Conservation (phyloP, 1,284 basidiomycete species). For the Marasmius sp. region DNA sequence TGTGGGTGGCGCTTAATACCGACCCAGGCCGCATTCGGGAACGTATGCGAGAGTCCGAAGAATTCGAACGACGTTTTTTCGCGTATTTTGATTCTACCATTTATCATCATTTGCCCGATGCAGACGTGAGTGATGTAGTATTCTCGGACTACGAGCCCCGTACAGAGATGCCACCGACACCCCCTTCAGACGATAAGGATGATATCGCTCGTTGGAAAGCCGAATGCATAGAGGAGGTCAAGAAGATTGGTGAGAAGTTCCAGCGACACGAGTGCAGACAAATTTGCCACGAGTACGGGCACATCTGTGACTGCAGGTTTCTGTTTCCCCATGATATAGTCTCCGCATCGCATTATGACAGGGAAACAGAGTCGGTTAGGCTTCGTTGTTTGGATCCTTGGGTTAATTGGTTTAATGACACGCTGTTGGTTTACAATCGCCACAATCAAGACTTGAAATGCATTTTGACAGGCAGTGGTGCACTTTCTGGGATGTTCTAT, state of each 20-base stretch:
- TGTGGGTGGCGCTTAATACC: slow-evolving; percentile 27
- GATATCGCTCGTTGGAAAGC: neutral
- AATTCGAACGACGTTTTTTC: slow-evolving; percentile 10
- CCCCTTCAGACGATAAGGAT: neutral
- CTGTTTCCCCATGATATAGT: slow-evolving; percentile 14
- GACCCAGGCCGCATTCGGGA: slow-evolving; percentile 20
- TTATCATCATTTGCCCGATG: slow-evolving; percentile 2
- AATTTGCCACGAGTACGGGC: slow-evolving; percentile 25
- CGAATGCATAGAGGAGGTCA: neutral
- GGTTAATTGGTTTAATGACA: slow-evolving; percentile 26
- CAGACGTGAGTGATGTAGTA: neutral
- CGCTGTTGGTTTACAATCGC: slow-evolving; percentile 17
- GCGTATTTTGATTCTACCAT: slow-evolving; percentile 7
- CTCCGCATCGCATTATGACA: slow-evolving; percentile 16
- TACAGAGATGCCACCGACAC: neutral
- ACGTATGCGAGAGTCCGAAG: neutral
- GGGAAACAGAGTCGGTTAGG: slow-evolving; percentile 21
- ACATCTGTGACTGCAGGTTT: slow-evolving; percentile 18
- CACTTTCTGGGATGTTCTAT: slow-evolving; percentile 28
- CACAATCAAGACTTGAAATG: slow-evolving; percentile 32
- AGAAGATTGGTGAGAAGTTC: slow-evolving; percentile 8
- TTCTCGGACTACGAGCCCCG: neutral
- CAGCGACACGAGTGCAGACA: slow-evolving; percentile 18
- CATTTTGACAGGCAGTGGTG: slow-evolving; percentile 25
- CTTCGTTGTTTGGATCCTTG: slow-evolving; percentile 17